Evolutionary conservation across 2,329 filamentous ascomycete genomes (phyloP).

Genomic region (Venturia pyrina): DNA sequence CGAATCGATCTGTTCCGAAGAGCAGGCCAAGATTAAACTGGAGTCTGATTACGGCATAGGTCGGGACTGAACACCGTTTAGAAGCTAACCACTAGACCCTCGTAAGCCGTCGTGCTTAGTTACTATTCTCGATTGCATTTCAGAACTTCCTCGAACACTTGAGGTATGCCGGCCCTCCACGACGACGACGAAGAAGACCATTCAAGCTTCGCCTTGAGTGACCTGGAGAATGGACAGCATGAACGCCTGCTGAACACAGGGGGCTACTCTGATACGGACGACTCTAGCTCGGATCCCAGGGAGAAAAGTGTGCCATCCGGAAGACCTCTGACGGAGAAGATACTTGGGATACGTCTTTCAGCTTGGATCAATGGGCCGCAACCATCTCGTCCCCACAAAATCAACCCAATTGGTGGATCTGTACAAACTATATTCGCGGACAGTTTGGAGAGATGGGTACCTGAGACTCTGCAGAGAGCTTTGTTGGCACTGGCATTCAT

Average conservation of each 20-base stretch:
- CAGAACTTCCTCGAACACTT: neutral
- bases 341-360: neutral
- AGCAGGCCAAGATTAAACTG: neutral
- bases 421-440: neutral
- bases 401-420: neutral
- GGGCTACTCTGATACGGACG: neutral
- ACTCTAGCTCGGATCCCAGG: neutral
- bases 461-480: neutral
- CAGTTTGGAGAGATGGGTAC: neutral
- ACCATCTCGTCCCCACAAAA: neutral
- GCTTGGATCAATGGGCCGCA: neutral
- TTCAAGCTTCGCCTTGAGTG: neutral
- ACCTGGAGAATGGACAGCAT: conserved; percentile 3
- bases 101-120: too few relatives aligned
- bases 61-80: neutral
- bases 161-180: neutral
- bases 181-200: neutral
- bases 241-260: neutral
- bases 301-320: neutral
- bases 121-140: too few relatives aligned
- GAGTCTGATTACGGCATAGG: neutral
- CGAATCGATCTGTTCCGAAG: neutral
- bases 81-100: neutral
- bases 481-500: neutral
- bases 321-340: neutral